Conservation (phyloP, 2,329 filamentous ascomycete genomes). For the Ceratocystiopsis sp. region DNA sequence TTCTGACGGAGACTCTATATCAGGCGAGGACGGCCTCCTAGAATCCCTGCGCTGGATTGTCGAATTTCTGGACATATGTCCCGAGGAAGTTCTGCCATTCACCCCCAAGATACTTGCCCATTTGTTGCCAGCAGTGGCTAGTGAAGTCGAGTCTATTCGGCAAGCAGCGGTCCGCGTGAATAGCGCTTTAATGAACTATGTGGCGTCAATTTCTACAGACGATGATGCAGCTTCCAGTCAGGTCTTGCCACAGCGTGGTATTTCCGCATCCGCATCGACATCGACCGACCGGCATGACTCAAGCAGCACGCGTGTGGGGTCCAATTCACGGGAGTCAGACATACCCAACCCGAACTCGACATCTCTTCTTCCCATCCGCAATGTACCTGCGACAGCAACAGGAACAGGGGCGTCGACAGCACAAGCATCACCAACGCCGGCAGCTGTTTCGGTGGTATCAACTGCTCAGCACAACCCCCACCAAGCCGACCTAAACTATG, state of each 20-base stretch:
- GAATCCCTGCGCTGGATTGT: conserved; percentile 92
- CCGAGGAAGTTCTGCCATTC: conserved; percentile 88
- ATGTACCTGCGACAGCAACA: conserved; percentile 26
- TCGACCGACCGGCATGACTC: conserved; percentile 25
- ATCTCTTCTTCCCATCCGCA: conserved; percentile 1
- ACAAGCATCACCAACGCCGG: not conserved
- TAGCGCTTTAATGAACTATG: conserved; percentile 79
- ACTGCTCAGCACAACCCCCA: conserved; percentile 18
- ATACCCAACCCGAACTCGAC: conserved; percentile 30
- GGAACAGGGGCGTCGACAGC: conserved; percentile 19
- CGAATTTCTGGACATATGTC: conserved; percentile 90
- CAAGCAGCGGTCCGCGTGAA: conserved; percentile 83
- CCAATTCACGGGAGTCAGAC: conserved; percentile 36
- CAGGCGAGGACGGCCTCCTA: conserved; percentile 62
- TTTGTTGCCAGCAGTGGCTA: conserved; percentile 85
- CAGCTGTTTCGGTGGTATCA: conserved; percentile 1
- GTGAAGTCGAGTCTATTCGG: conserved; percentile 67
- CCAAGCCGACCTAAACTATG: conserved; percentile 75
- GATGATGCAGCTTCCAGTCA: conserved; percentile 15
- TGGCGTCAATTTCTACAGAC: conserved; percentile 76
- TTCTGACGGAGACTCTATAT: not conserved
- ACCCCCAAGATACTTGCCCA: conserved; percentile 84
- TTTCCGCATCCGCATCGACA: not conserved
- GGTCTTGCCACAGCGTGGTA: not conserved
- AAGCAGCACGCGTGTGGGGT: conserved; percentile 33